These are phyloP conservation scores for Fraxinus anomala DNA, from an alignment of 257 asterid genomes.

Conservation along the genomic window DNA sequence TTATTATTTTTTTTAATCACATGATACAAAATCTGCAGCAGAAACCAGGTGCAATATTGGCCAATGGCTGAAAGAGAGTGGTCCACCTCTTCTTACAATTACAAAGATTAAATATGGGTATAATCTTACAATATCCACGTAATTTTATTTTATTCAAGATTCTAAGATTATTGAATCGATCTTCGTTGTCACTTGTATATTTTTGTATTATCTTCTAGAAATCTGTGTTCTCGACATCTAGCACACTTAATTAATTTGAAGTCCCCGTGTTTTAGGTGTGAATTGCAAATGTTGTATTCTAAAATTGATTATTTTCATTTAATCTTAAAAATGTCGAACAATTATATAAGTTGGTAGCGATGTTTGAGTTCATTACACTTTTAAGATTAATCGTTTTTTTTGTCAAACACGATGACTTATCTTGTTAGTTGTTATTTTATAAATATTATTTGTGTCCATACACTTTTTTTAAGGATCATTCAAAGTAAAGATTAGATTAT, in stretches of 20 bases:
- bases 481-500: not conserved
- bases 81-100: constrained; percentile 15
- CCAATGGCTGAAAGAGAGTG: constrained; percentile 31
- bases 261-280: not conserved
- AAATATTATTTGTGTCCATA: not conserved
- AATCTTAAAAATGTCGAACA: not conserved
- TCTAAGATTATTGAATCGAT: too few relatives aligned
- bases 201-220: not conserved
- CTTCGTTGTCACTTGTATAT: not conserved
- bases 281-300: not conserved
- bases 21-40: not conserved
- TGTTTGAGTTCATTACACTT: not conserved
- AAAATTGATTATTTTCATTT: not conserved
- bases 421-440: not conserved
- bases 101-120: not conserved
- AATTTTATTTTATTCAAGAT: not conserved
- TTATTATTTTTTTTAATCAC: not conserved
- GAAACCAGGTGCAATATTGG: not conserved
- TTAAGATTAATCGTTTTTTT: not conserved
- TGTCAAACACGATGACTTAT: not conserved
- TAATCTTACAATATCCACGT: not conserved
- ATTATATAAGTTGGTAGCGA: not conserved
- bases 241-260: too few relatives aligned
- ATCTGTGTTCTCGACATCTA: not conserved
- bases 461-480: not conserved